Evolutionary conservation across 345 rosid genomes (phyloP), one percentile per base, ranked within the genome.

Genomic region (Erysimum cheiranthoides): DNA sequence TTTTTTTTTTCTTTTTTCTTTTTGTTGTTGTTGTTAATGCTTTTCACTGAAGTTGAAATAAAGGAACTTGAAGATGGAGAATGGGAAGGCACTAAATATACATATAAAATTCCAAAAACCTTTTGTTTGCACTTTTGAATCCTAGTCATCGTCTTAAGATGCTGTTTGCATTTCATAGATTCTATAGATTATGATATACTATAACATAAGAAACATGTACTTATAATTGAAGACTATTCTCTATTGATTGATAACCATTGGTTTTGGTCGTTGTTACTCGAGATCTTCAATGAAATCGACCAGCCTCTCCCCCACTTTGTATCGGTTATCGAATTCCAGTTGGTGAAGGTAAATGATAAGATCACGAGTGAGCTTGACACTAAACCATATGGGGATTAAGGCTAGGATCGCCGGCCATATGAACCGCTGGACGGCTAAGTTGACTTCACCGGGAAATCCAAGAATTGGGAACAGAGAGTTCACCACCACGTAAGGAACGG

Each of bases 401-500:
- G 57, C 10, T 11, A 36, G 58, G 18, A 66, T 12, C 10, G 10
- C 58, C 4, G 17, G 70, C 72, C 78, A 66, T 35, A 66, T 35
- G 45, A 74, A 65, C n/a, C 71, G 66, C 49, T 35, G 13, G 14
- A 35, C 50, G 3, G 49, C 16, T 56, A 46, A 73, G 62, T 52
- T 65, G 8, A 31, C 63, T 14, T n/a, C 46, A 16, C 5, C 2
- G 27, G 72, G 47, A 32, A 50, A 65, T 42, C 78, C 78, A 43
- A 74, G 72, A 11, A 65, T 0, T 0, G 72, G 71, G 27, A 74
- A 52, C 32, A 74, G 28, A 30, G 45, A 30, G 43, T 57, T 65
- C 39, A 17, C 64, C 38, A 74, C 18, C 71, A 74, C 66, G 35
- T 65, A 65, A 1, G 78, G 78, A n/a, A 74, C 28, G 7, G 59